Base-by-base conservation (phyloP, 1,139 yeast species). In the Saccharomyces pastorianus region DNA sequence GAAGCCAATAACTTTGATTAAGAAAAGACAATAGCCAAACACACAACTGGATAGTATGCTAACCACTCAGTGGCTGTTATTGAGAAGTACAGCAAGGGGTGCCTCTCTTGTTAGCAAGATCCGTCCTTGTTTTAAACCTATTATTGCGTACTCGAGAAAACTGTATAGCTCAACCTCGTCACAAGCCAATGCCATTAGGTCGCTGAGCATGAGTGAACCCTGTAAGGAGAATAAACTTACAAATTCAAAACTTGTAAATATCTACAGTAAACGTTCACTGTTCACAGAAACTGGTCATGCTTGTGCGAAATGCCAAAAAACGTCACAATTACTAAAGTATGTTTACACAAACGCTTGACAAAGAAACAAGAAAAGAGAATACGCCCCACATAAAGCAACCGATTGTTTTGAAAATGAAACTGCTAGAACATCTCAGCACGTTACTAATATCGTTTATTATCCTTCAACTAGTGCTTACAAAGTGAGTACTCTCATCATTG, bases 271-370 rank as follows among this genome's bases (percentile, higher is more conserved):
- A 38, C 44, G 44, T 4, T 11, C 52, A 1, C 41, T 60, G 4
- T 54, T 60, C 51, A 59, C 59, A 8, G 51, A 48, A 9, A 56
- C 63, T 5, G 38, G 32, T 11, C 55, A 51, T 20, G 42, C 55
- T n/a, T 60, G 61, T 53, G 58, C 49, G 20, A 60, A 60, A 52
- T 60, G 63, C 44, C 52, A 56, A 26, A 56, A 54, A 31, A 42
- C 29, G n/a, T 27, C 53, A 28, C 44, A 17, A 38, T 38, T 20
- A 17, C 23, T 38, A 38, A 38, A 38, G 44, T 38, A 38, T 38
- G 44, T 38, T 38, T 38, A 17, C 44, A 38, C 44, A 46, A 54
- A 38, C 44, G 17, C 11, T 34, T 52, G 28, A 20, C 42, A n/a
- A 17, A 49, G 51, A 53, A 34, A 59, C 57, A 57, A 47, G 61